phyloP scores from a whole-genome alignment of 257 asterid genomes.

The Prunella vulgaris region DNA sequence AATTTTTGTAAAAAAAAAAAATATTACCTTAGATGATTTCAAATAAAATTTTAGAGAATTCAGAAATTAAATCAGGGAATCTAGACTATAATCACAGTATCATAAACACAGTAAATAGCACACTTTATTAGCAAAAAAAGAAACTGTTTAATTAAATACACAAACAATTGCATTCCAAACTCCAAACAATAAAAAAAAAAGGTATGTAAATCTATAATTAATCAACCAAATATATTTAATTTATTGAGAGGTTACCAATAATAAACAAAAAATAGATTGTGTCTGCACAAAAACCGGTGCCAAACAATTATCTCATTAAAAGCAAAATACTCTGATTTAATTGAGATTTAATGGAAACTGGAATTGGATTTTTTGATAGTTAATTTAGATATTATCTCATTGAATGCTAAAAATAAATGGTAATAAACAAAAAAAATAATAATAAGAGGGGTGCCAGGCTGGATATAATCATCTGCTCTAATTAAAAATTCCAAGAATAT shows the following conservation, averaged over 20 bases:
- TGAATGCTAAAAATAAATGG: not conserved
- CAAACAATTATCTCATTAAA: constrained; percentile 15
- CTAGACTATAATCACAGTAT: not conserved
- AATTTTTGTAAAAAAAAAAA: too few species aligned
- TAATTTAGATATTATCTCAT: not conserved
- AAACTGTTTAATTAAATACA: not conserved
- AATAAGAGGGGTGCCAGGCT: not conserved
- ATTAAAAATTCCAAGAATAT: too few species aligned
- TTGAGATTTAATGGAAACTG: constrained; percentile 26
- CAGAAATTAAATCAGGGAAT: not conserved
- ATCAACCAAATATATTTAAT: constrained; percentile 10
- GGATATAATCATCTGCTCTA: not conserved
- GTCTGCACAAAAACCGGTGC: constrained; percentile 13
- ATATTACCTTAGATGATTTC: not conserved
- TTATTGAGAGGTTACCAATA: constrained; percentile 11
- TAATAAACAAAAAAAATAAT: not conserved
- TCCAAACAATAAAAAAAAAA: constrained; percentile 13
- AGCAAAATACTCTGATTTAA: not conserved
- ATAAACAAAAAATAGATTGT: not conserved
- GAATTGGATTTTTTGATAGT: constrained; percentile 21
- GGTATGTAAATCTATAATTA: constrained; percentile 14
- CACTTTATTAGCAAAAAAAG: not conserved
- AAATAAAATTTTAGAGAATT: not conserved
- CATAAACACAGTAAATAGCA: not conserved
- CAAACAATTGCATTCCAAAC: constrained; percentile 1